Evolutionary conservation across 805 yeast species (phyloP).

Genomic region (Brettanomyces sp.): DNA sequence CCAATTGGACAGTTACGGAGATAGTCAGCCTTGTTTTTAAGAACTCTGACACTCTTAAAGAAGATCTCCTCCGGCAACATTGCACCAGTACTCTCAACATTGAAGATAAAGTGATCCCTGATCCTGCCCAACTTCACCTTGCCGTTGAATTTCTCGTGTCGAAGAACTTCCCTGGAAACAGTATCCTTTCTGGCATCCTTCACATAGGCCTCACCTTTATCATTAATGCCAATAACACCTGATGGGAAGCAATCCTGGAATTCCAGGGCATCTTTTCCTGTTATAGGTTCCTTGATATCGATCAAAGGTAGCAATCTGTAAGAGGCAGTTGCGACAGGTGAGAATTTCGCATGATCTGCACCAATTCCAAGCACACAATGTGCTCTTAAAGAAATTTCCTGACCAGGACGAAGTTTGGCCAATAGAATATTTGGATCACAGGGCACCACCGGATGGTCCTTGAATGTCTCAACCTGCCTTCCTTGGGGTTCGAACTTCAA

Average conservation of each 20-base stretch:
- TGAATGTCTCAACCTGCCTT: constrained; percentile 64
- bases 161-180: constrained; percentile 89
- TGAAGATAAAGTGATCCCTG: constrained; percentile 89
- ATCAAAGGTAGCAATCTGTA: constrained; percentile 88
- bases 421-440: constrained; percentile 82
- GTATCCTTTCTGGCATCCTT: constrained; percentile 91
- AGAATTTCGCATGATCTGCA: constrained; percentile 92
- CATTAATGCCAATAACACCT: constrained; percentile 78
- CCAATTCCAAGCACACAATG: constrained; percentile 87
- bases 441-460: constrained; percentile 58
- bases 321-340: constrained; percentile 95
- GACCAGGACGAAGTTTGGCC: constrained; percentile 94
- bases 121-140: constrained; percentile 86
- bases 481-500: constrained; percentile 90
- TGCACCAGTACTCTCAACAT: constrained; percentile 92
- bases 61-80: constrained; percentile 96
- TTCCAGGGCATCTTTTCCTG: constrained; percentile 65
- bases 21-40: constrained; percentile 78
- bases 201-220: constrained; percentile 64
- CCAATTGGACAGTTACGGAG: constrained; percentile 72
- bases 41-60: constrained; percentile 76
- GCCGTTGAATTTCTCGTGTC: constrained; percentile 85
- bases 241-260: constrained; percentile 88
- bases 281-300: constrained; percentile 63
- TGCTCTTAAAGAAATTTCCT: constrained; percentile 82